Percentiles rank a stretch among this genome's conserved stretches.
These are phyloP conservation scores for Stagonosporopsis rhizophila DNA, from an alignment of 2,329 filamentous ascomycete genomes.

Conservation along the genomic window DNA sequence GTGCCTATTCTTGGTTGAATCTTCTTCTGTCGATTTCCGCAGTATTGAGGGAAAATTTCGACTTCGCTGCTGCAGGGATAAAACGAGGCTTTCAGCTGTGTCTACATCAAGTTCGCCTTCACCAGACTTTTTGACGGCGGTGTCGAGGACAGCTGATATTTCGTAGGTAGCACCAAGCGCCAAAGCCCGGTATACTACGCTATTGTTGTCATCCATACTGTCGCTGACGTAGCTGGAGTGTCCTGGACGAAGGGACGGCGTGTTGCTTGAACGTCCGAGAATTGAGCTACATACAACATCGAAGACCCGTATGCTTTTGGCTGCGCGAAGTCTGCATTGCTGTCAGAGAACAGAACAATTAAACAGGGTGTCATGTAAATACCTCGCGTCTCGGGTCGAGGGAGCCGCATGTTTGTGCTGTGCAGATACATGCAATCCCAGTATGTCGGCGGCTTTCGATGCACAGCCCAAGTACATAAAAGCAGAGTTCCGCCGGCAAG, in stretches of 20 bases:
- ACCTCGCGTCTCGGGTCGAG: conserved; percentile 22
- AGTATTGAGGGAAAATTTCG: conserved; percentile 51
- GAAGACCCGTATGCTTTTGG: conserved; percentile 58
- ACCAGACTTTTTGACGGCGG: conserved; percentile 20
- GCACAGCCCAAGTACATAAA: conserved; percentile 71
- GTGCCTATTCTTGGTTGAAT: conserved; percentile 31
- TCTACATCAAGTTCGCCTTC: conserved; percentile 13
- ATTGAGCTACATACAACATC: conserved; percentile 59
- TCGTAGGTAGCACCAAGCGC: conserved; percentile 30
- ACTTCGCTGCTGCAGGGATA: conserved; percentile 53
- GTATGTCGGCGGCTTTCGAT: conserved; percentile 62
- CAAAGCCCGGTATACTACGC: conserved; percentile 19
- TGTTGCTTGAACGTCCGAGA: conserved; percentile 54
- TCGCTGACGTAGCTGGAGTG: conserved; percentile 18
- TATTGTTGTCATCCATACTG: background rate
- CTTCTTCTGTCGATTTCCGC: conserved; percentile 24
- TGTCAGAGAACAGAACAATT: no score
- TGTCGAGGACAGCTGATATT: conserved; percentile 30
- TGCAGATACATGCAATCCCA: conserved; percentile 51
- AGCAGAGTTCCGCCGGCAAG: conserved; percentile 65
- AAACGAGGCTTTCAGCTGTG: conserved; percentile 23
- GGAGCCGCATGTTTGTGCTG: conserved; percentile 32
- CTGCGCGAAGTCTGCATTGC: conserved; percentile 49
- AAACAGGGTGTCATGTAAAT: no score
- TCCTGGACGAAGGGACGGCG: conserved; percentile 23